These are phyloP conservation scores for Termitomyces sp. DNA, from an alignment of 768 basidiomycete genomes.

Conservation along the genomic window DNA sequence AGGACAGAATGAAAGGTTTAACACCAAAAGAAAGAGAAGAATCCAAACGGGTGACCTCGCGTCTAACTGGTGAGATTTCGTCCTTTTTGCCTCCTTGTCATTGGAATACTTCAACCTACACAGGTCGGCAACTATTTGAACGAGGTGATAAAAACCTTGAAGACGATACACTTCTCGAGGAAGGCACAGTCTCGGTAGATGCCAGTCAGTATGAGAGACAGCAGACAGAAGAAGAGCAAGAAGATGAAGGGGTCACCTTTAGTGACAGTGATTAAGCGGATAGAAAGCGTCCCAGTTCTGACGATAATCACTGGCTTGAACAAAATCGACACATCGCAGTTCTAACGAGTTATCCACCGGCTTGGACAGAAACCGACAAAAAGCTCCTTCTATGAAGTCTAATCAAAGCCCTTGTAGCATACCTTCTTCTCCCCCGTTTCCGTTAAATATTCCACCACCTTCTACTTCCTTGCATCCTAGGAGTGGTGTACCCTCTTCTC, in stretches of 20 bases:
- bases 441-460: conserved; percentile 46
- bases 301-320: background rate
- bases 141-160: conserved; percentile 63
- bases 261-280: conserved; percentile 77
- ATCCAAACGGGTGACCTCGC: conserved; percentile 52
- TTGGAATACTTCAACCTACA: conserved; percentile 1
- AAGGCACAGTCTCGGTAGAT: conserved; percentile 84
- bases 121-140: conserved; percentile 93
- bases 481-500: conserved; percentile 49
- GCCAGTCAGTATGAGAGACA: conserved; percentile 82
- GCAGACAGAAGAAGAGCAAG: conserved; percentile 56
- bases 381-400: conserved; percentile 13
- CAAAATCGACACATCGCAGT: background rate
- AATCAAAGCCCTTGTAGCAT: conserved; percentile 53
- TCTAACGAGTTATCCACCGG: background rate
- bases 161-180: conserved; percentile 79
- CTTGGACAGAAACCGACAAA: background rate
- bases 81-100: background rate
- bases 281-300: background rate
- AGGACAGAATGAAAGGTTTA: conserved; percentile 62
- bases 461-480: conserved; percentile 56
- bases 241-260: conserved; percentile 64
- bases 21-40: conserved; percentile 85
- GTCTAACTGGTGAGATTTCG: conserved; percentile 57
- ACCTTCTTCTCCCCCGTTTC: conserved; percentile 47